phyloP scores from a whole-genome alignment of 1,139 yeast genomes.

The Kurtzmaniella quercitrusa region DNA sequence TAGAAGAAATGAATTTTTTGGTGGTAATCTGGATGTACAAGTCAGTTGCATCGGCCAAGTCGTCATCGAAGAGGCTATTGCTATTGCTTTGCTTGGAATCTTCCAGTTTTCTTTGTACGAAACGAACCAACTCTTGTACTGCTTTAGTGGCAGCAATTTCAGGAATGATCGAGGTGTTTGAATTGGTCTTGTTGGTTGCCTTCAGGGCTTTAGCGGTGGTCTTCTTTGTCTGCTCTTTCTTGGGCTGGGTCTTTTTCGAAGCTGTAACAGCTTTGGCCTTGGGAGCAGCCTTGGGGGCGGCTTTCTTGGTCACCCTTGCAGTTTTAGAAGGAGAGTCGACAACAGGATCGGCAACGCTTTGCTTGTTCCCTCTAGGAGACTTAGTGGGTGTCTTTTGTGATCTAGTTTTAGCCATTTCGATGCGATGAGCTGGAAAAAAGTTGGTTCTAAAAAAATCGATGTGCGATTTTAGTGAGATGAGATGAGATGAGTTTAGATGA shows the following conservation, averaged over 20 bases:
- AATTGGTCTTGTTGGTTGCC: background rate
- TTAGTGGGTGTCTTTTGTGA: conserved; percentile 22
- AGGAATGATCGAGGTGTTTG: conserved; percentile 3
- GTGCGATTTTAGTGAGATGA: background rate
- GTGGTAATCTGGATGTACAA: conserved; percentile 59
- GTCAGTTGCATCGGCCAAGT: conserved; percentile 51
- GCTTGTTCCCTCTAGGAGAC: conserved; percentile 17
- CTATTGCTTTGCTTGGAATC: conserved; percentile 27
- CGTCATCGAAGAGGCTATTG: conserved; percentile 40
- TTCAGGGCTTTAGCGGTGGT: background rate
- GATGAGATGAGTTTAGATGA: background rate
- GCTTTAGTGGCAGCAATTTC: conserved; percentile 36
- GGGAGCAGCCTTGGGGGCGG: background rate
- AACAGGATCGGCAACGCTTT: conserved; percentile 8
- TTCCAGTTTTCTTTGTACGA: conserved; percentile 22
- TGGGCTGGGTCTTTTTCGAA: background rate
- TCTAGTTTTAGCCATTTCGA: conserved; percentile 28
- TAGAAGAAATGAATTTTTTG: conserved; percentile 58
- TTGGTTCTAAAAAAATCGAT: background rate
- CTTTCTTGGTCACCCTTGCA: conserved; percentile 2
- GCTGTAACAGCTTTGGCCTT: background rate
- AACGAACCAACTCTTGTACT: conserved; percentile 48
- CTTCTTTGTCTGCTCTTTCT: background rate
- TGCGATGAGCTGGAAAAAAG: conserved; percentile 2
- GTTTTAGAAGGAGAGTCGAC: conserved; percentile 4